Conservation (phyloP, 2,329 filamentous ascomycete genomes). For the Nigrospora sphaerica region DNA sequence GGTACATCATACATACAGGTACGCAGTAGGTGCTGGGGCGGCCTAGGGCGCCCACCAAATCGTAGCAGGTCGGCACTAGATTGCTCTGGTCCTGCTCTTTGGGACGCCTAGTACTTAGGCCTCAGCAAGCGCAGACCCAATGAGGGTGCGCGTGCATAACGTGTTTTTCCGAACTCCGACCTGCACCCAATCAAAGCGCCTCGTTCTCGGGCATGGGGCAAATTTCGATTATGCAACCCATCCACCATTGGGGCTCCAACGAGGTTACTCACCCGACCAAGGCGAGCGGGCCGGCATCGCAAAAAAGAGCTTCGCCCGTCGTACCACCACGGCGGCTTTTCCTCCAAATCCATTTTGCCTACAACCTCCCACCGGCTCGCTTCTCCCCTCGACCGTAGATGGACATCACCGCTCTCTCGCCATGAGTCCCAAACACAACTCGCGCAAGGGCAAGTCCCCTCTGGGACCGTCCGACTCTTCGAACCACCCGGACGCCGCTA, state of each 20-base stretch:
- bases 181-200: conserved; percentile 3
- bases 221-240: conserved; percentile 3
- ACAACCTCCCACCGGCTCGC: conserved; percentile 5
- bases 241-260: no score
- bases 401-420: conserved; percentile 21
- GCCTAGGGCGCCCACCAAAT: no score
- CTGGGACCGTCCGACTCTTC: conserved; percentile 26
- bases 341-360: no score
- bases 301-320: background rate
- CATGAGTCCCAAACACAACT: conserved; percentile 56
- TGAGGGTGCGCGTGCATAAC: conserved; percentile 1
- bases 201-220: background rate
- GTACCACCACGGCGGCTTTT: no score
- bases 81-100: no score
- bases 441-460: conserved; percentile 10
- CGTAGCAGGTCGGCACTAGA: no score
- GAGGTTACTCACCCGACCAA: background rate
- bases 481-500: conserved; percentile 15
- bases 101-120: no score
- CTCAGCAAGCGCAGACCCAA: no score
- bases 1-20: no score
- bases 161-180: conserved; percentile 9
- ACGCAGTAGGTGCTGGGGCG: no score
- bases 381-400: conserved; percentile 19
- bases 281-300: background rate